phyloP scores from a whole-genome alignment of 1,139 yeast species.

The Pichia sp. region DNA sequence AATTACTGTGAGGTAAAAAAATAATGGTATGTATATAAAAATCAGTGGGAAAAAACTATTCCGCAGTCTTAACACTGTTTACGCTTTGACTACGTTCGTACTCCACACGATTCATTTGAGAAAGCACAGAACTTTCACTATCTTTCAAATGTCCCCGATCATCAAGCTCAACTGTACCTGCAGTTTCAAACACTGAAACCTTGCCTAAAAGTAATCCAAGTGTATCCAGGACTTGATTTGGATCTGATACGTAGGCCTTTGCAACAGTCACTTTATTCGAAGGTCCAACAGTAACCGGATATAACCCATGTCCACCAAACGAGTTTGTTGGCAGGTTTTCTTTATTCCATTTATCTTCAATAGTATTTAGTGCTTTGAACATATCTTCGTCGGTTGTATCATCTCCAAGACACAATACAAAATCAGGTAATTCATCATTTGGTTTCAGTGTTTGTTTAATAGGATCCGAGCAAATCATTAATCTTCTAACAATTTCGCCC shows the following conservation, averaged over 20 bases:
- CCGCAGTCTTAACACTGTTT: neutral
- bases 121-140: constrained; percentile 40
- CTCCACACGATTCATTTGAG: constrained; percentile 34
- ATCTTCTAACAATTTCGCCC: constrained; percentile 87
- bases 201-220: constrained; percentile 73
- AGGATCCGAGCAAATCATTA: constrained; percentile 53
- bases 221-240: constrained; percentile 78
- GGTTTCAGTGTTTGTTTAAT: constrained; percentile 34
- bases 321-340: constrained; percentile 36
- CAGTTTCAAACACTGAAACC: constrained; percentile 68
- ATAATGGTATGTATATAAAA: neutral
- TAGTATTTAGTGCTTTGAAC: constrained; percentile 68
- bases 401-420: constrained; percentile 86
- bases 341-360: constrained; percentile 43
- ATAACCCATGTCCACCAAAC: constrained; percentile 57
- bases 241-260: constrained; percentile 80
- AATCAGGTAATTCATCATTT: constrained; percentile 60
- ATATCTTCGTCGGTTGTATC: constrained; percentile 97
- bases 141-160: constrained; percentile 62
- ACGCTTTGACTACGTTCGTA: constrained; percentile 1
- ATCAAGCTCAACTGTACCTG: constrained; percentile 67
- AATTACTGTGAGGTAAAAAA: neutral
- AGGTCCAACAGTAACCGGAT: constrained; percentile 92
- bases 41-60: neutral
- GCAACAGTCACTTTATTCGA: constrained; percentile 88